Conservation (phyloP, 108 stramenopile species). For the Pinguiococcus pyrenoidosus region DNA sequence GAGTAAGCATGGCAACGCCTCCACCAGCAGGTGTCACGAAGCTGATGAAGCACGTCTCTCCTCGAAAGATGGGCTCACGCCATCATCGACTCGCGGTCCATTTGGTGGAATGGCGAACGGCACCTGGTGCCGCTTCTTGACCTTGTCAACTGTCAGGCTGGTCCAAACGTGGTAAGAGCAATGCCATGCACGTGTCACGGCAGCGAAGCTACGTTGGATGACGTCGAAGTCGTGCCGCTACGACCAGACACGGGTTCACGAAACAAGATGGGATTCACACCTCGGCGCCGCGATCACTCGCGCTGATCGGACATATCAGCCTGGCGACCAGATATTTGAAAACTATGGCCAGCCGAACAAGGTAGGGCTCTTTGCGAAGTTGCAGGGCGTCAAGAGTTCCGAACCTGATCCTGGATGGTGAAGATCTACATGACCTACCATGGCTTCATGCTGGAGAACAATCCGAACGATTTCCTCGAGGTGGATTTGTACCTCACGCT, state of each 20-base stretch:
- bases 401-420: too few species aligned
- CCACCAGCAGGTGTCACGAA: neutral
- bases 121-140: constrained; percentile 66
- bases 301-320: constrained; percentile 28
- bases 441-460: constrained; percentile 47
- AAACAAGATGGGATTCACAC: constrained; percentile 16
- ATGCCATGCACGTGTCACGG: too few species aligned
- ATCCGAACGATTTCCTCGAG: constrained; percentile 41
- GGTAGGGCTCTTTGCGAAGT: too few species aligned
- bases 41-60: neutral
- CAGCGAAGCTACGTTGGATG: neutral
- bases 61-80: constrained; percentile 48
- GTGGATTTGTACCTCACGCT: constrained; percentile 7
- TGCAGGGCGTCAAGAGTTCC: too few species aligned
- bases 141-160: constrained; percentile 33
- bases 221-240: neutral
- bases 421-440: constrained; percentile 54
- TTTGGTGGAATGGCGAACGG: constrained; percentile 58
- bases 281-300: constrained; percentile 36
- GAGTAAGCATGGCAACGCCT: too few species aligned
- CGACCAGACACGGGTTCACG: constrained; percentile 17
- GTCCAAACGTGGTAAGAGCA: too few species aligned
- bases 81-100: constrained; percentile 50
- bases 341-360: constrained; percentile 62
- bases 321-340: constrained; percentile 50